Base-by-base conservation (phyloP, 2,329 filamentous ascomycete species). In the Macrophomina phaseolina region DNA sequence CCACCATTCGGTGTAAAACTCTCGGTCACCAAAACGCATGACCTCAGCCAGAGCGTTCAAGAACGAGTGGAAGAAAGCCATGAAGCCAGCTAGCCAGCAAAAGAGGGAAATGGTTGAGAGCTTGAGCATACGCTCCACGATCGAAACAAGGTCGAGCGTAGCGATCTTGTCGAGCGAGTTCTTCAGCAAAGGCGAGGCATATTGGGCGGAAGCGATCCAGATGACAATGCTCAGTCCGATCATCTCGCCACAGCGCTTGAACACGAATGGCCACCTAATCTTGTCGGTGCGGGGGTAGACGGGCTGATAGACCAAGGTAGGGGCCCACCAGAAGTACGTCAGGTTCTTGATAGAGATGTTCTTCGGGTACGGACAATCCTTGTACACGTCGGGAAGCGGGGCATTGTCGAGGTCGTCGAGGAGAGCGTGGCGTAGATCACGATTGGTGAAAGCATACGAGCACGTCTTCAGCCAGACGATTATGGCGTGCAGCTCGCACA, bases 1-100 rank as follows among this genome's bases (percentile, higher is more conserved):
- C 95, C 95, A 99, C 95, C 95, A 99, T 75, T 97, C 93, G 45
- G 92, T 90, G 78, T 99, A 99, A 78, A 99, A 99, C 63, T 94
- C 91, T 36, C 95, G 88, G 77, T 99, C 95, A 18, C 91, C 95
- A 74, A 99, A 99, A 51, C 87, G 86, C 83, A 93, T 91, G 12
- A 98, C 82, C 78, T 99, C 95, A 3, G 94, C 94, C 23, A 98
- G 83, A 0, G 93, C 93, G 74, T 99, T 99, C 60, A 99, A 83
- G 68, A 92, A 90, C 1, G 92, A 94, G 76, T 99, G 95, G 81
- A 99, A 99, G 14, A 98, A 81, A 2, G 94, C 95, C 74, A 97
- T 98, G 84, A 99, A 99, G 5, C 95, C 94, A 1, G 94, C 94
- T 0, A 99, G 89, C 95, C 95, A 99, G 77, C 97, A 97, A 69